Evolutionary conservation across 2,329 filamentous ascomycete species (phyloP).

Genomic region (Nigrospora oryzae): DNA sequence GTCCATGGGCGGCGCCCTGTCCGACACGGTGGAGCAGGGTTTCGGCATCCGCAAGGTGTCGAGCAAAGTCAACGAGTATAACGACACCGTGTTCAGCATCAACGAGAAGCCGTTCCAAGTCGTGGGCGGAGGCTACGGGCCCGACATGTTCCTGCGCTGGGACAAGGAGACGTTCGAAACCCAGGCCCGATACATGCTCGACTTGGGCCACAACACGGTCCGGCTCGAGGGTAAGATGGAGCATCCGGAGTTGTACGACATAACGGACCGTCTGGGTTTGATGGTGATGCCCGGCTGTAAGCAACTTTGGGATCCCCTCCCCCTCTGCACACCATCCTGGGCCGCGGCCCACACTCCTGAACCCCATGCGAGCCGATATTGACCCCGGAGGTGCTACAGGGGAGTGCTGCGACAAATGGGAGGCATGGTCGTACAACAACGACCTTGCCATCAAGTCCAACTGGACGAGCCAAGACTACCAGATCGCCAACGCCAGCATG

Average conservation of each 20-base stretch:
- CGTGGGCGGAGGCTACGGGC: slow-evolving; percentile 49
- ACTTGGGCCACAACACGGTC: slow-evolving; percentile 55
- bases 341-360: no score
- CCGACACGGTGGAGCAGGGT: slow-evolving; percentile 22
- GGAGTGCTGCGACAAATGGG: slow-evolving; percentile 64
- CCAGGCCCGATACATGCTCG: slow-evolving; percentile 45
- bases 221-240: slow-evolving; percentile 58
- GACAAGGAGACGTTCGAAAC: slow-evolving; percentile 34
- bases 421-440: slow-evolving; percentile 53
- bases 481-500: slow-evolving; percentile 44
- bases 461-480: slow-evolving; percentile 48
- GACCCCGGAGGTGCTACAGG: no score
- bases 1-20: slow-evolving; percentile 12
- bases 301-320: no score
- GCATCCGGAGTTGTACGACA: slow-evolving; percentile 49
- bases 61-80: slow-evolving; percentile 37
- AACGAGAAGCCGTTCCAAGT: slow-evolving; percentile 53
- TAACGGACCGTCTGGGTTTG: slow-evolving; percentile 49
- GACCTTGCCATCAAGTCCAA: slow-evolving; percentile 31
- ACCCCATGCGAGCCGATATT: no score
- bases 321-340: no score
- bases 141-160: slow-evolving; percentile 55
- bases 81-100: slow-evolving; percentile 47
- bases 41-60: slow-evolving; percentile 50
- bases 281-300: slow-evolving; percentile 52